Base-by-base conservation (phyloP, 495 filamentous ascomycete species). In the Penicillium soppii region DNA sequence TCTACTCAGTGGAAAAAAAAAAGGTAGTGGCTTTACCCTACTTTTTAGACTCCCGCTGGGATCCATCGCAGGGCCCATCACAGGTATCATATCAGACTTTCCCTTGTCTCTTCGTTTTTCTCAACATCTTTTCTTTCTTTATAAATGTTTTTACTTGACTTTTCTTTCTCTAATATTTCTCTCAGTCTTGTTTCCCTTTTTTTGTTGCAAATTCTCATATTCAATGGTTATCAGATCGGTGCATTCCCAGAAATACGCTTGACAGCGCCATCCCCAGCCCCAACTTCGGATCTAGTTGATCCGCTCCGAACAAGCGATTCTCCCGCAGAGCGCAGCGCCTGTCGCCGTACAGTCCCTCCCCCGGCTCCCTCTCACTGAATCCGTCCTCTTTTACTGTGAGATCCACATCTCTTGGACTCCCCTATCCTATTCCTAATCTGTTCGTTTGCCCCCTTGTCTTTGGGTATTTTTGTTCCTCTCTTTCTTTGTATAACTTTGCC, bases 301-400 rank as follows among this genome's bases (percentile, higher is more conserved):
- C 71, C 71, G 71, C 23, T 65, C 69, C 71, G 71, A 71, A 66
- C 71, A 74, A 74, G 71, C 71, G 71, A 74, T 63, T 68, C 62
- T 59, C 62, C 63, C 60, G 61, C 66, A 65, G 62, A 57, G 48
- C 52, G 57, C 48, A 65, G 53, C 47, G 55, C 42, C 50, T 54
- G 58, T 62, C 56, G 55, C 54, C 55, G 57, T 62, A 61, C 29
- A n/a, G 44, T 47, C 44, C 44, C 44, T 58, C 60, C 58, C 59
- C 63, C 61, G 59, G 59, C 59, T 62, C 58, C 60, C 51, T 63
- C 63, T 54, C 62, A 45, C 44, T 47, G 21, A 47, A 42, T 49
- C 46, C 30, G 45, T 51, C 51, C 54, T 58, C 56, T 59, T 58
- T 50, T 60, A 65, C 58, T 48, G 54, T 66, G 59, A 59, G 64